These are phyloP conservation scores for Penicillium sp. DNA, from an alignment of 2,329 filamentous ascomycete genomes.

Conservation along the genomic window DNA sequence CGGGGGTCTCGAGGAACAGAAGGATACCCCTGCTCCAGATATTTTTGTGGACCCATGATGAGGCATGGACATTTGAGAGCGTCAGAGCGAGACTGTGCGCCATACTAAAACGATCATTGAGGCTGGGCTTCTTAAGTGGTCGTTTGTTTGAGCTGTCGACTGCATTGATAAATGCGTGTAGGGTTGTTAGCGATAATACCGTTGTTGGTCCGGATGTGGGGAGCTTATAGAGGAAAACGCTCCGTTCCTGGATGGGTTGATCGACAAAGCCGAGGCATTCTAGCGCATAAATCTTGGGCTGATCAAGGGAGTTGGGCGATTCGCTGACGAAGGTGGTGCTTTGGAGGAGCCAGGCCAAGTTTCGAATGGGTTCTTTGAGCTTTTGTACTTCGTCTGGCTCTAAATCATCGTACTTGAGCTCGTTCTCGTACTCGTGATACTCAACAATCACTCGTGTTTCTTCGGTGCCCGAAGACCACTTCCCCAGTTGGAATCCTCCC, in stretches of 20 bases:
- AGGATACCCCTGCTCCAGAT: slow-evolving; percentile 32
- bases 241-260: slow-evolving; percentile 24
- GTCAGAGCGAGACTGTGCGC: slow-evolving; percentile 28
- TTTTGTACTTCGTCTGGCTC: slow-evolving; percentile 25
- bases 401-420: slow-evolving; percentile 23
- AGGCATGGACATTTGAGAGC: slow-evolving; percentile 27
- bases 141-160: slow-evolving; percentile 17
- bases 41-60: slow-evolving; percentile 31
- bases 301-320: slow-evolving; percentile 10
- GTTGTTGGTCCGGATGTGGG: not conserved
- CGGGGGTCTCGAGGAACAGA: slow-evolving; percentile 19
- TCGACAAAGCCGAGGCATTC: slow-evolving; percentile 30
- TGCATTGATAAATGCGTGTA: slow-evolving; percentile 24
- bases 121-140: slow-evolving; percentile 17
- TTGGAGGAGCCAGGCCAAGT: slow-evolving; percentile 30
- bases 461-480: slow-evolving; percentile 16
- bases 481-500: slow-evolving; percentile 22
- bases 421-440: slow-evolving; percentile 28
- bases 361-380: slow-evolving; percentile 26
- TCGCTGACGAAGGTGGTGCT: slow-evolving; percentile 23
- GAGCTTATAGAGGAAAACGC: slow-evolving; percentile 26
- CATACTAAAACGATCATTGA: slow-evolving; percentile 27
- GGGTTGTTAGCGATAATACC: slow-evolving; percentile 8
- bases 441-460: slow-evolving; percentile 23
- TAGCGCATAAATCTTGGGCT: slow-evolving; percentile 30